These are phyloP conservation scores for Nicotiana otophora DNA, from an alignment of 257 asterid species.

Conservation along the genomic window DNA sequence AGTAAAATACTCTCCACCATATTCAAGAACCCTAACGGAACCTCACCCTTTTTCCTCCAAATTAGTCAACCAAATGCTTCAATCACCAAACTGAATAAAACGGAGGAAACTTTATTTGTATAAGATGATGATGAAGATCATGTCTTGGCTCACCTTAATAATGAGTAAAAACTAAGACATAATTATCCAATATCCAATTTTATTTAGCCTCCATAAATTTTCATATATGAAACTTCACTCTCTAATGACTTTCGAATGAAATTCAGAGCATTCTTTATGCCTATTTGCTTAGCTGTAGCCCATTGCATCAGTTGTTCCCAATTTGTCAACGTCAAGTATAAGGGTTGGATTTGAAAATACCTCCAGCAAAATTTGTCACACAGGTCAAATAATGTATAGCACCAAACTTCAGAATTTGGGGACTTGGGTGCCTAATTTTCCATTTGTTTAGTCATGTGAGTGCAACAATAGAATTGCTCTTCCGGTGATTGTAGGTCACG, in stretches of 20 bases:
- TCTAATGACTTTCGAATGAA: background rate
- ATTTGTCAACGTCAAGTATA: background rate
- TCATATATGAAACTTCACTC: background rate
- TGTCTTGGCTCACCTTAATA: background rate
- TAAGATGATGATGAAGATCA: background rate
- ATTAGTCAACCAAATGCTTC: background rate
- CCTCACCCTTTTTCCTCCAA: background rate
- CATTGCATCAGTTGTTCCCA: background rate
- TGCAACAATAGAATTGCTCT: background rate
- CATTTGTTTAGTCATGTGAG: background rate
- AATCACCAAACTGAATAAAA: background rate
- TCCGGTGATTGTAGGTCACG: background rate
- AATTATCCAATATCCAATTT: background rate
- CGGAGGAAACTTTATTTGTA: background rate
- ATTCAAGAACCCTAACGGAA: background rate
- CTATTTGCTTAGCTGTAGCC: background rate
- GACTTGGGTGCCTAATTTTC: background rate
- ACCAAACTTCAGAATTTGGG: background rate
- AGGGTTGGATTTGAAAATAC: background rate
- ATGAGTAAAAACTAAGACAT: background rate
- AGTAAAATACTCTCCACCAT: background rate
- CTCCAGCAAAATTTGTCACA: background rate
- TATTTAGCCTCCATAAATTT: background rate
- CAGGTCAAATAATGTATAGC: background rate
- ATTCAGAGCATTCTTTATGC: background rate